Evolutionary conservation across 1,284 basidiomycete genomes (phyloP).

Genomic region (Hymenochaete sp.): DNA sequence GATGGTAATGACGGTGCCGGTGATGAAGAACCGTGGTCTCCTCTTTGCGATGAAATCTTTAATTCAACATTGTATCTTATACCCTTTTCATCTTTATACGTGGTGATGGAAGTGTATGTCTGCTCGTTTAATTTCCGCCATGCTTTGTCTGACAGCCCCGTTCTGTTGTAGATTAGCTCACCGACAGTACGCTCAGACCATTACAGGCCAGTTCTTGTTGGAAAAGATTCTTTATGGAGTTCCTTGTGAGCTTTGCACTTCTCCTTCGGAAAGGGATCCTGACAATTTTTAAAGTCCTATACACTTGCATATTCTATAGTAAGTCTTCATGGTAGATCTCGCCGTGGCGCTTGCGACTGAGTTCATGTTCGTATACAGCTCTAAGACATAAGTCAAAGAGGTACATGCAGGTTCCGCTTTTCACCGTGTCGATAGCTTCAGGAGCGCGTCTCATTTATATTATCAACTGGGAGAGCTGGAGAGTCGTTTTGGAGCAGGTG

Average conservation of each 20-base stretch:
- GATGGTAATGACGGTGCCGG: constrained; percentile 14
- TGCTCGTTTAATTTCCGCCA: constrained; percentile 4
- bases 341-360: background rate
- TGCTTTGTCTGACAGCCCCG: constrained; percentile 13
- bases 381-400: constrained; percentile 51
- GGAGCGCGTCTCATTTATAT: constrained; percentile 62
- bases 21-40: constrained; percentile 30
- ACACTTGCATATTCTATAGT: constrained; percentile 73
- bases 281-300: constrained; percentile 42
- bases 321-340: constrained; percentile 25
- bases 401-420: constrained; percentile 45
- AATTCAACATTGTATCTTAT: constrained; percentile 52
- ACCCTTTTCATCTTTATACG: constrained; percentile 59
- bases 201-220: constrained; percentile 37
- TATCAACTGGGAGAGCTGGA: constrained; percentile 58
- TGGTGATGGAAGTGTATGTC: constrained; percentile 73
- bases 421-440: constrained; percentile 45
- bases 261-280: background rate
- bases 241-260: constrained; percentile 48
- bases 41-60: constrained; percentile 64
- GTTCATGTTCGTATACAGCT: constrained; percentile 32
- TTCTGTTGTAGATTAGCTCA: constrained; percentile 51
- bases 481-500: constrained; percentile 65
- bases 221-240: constrained; percentile 52
- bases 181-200: constrained; percentile 59